Evolutionary conservation across 495 filamentous ascomycete genomes (phyloP).

Genomic region (Evernia prunastri): DNA sequence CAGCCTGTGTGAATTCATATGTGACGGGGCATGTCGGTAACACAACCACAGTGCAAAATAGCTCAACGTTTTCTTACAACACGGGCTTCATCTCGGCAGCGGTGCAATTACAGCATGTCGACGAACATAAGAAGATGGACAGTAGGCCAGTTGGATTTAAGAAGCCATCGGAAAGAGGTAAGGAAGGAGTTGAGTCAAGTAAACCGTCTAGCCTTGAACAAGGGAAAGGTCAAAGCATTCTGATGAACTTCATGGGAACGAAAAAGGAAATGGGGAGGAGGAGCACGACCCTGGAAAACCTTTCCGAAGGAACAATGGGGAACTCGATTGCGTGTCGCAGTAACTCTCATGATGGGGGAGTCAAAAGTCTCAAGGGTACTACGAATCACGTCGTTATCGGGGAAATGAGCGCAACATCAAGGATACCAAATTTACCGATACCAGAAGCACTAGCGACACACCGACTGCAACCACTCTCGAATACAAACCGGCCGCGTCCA

Average conservation of each 20-base stretch:
- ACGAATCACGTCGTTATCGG: background rate
- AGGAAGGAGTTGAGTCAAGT: background rate
- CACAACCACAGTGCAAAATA: slow-evolving; percentile 30
- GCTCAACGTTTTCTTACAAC: slow-evolving; percentile 25
- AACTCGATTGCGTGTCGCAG: background rate
- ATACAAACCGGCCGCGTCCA: slow-evolving; percentile 25
- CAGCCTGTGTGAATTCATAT: background rate
- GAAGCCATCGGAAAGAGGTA: background rate
- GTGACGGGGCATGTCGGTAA: slow-evolving; percentile 5
- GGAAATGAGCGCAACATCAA: background rate
- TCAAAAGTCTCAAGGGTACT: background rate
- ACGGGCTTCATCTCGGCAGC: slow-evolving; percentile 25
- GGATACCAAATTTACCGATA: slow-evolving; percentile 13
- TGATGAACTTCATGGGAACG: slow-evolving; percentile 2
- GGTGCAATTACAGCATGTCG: slow-evolving; percentile 19
- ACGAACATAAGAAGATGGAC: background rate
- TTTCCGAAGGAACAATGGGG: slow-evolving; percentile 17
- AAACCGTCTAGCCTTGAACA: background rate
- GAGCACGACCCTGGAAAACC: background rate
- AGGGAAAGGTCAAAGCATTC: background rate
- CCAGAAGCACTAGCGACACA: slow-evolving; percentile 25
- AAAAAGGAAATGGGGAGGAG: background rate
- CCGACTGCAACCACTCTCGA: slow-evolving; percentile 23
- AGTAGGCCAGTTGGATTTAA: background rate
- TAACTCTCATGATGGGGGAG: background rate